phyloP scores from a whole-genome alignment of 1,139 yeast genomes.

The Pichia sp. region DNA sequence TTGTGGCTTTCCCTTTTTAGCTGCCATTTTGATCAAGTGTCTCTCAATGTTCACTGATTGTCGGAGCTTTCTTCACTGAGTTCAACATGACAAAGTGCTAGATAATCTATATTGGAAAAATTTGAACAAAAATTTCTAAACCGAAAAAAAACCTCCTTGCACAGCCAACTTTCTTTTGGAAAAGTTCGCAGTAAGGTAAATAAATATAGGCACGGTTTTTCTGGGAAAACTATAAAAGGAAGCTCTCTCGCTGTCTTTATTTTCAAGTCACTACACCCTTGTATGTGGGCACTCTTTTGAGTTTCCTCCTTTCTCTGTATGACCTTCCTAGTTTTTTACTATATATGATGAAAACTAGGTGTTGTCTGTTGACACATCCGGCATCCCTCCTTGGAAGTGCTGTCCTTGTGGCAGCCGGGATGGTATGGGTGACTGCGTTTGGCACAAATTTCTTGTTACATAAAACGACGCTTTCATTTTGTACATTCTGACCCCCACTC shows the following conservation, averaged over 20 bases:
- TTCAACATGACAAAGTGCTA: background rate
- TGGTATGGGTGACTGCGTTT: conserved; percentile 52
- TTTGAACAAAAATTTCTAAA: background rate
- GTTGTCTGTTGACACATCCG: conserved; percentile 34
- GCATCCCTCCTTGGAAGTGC: conserved; percentile 42
- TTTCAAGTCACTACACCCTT: background rate
- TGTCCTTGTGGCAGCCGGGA: conserved; percentile 39
- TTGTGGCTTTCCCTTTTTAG: background rate
- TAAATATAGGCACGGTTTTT: background rate
- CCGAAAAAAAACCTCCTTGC: conserved; percentile 9
- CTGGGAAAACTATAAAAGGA: conserved; percentile 5
- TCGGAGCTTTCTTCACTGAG: background rate
- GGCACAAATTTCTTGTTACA: conserved; percentile 64
- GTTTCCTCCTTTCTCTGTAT: conserved; percentile 24
- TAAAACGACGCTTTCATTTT: conserved; percentile 28
- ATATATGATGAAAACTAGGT: conserved; percentile 56
- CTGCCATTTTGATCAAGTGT: background rate
- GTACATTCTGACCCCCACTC: conserved; percentile 31
- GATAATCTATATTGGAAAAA: background rate
- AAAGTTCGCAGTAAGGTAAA: background rate
- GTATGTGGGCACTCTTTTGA: conserved; percentile 11
- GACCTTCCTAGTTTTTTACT: conserved; percentile 38
- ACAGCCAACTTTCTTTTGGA: conserved; percentile 3
- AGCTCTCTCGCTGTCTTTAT: background rate
- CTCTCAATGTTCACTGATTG: background rate